Evolutionary conservation across 169 alveolate genomes (phyloP).

Genomic region (Babesia microti): DNA sequence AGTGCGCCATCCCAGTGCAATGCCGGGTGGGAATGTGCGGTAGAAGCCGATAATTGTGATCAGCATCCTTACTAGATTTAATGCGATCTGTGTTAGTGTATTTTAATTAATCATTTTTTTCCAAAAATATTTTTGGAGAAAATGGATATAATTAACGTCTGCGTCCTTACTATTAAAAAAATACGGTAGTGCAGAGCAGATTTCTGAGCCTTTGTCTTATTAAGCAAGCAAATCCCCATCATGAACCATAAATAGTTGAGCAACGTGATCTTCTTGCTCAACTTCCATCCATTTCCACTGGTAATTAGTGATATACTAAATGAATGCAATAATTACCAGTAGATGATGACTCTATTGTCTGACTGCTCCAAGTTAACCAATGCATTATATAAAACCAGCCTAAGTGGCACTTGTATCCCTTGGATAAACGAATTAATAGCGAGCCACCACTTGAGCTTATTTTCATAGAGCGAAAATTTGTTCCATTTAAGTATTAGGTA

Average conservation of each 20-base stretch:
- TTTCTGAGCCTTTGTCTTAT: too few species aligned
- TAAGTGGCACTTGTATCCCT: slow-evolving; percentile 26
- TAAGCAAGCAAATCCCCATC: slow-evolving; percentile 23
- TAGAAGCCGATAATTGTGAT: slow-evolving; percentile 20
- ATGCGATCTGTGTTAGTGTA: too few species aligned
- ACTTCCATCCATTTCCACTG: slow-evolving; percentile 49
- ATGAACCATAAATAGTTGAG: slow-evolving; percentile 54
- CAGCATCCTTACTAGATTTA: too few species aligned
- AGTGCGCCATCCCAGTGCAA: slow-evolving; percentile 2
- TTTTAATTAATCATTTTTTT: too few species aligned
- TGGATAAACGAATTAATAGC: slow-evolving; percentile 31
- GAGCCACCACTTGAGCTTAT: slow-evolving; percentile 33
- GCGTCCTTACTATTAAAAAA: slow-evolving; percentile 5
- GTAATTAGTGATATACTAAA: slow-evolving; percentile 42
- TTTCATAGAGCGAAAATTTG: slow-evolving; percentile 35
- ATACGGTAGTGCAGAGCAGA: too few species aligned
- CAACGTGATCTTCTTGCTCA: slow-evolving; percentile 44
- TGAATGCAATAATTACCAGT: neutral
- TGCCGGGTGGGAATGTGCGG: slow-evolving; percentile 19
- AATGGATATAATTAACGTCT: slow-evolving; percentile 14
- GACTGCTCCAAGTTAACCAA: too few species aligned
- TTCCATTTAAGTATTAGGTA: slow-evolving; percentile 28
- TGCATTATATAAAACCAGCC: slow-evolving; percentile 21
- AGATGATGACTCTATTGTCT: too few species aligned
- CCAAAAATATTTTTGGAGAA: slow-evolving; percentile 12